phyloP scores from a whole-genome alignment of 2,329 filamentous ascomycete species.

The Talaromyces atroroseus region DNA sequence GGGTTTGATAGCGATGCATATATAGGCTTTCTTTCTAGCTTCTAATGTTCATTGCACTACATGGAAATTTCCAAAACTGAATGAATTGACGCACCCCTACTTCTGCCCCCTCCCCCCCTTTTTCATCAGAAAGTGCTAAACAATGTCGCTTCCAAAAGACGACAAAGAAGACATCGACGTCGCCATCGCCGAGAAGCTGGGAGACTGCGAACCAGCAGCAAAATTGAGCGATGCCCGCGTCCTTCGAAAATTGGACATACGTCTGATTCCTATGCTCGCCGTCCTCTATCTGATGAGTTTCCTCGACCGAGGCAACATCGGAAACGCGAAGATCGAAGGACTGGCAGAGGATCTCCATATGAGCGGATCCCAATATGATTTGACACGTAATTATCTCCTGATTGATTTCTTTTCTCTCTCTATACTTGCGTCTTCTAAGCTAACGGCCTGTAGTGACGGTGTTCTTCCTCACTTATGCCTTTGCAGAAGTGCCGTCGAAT shows the following conservation, averaged over 20 bases:
- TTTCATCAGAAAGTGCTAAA: too few relatives aligned
- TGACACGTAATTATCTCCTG: slow-evolving; percentile 16
- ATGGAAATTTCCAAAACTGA: not conserved
- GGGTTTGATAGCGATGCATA: not conserved
- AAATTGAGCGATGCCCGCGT: not conserved
- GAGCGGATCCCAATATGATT: slow-evolving; percentile 23
- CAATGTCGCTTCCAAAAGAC: not conserved
- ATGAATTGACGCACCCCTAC: too few relatives aligned
- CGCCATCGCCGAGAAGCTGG: not conserved
- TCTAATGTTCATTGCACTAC: not conserved
- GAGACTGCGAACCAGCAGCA: not conserved
- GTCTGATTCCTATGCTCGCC: slow-evolving; percentile 28
- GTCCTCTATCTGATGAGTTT: slow-evolving; percentile 35
- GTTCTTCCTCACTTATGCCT: slow-evolving; percentile 23
- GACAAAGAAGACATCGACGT: not conserved
- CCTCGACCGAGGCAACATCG: slow-evolving; percentile 25
- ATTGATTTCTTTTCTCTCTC: not conserved
- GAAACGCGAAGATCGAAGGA: slow-evolving; percentile 25
- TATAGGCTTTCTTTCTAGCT: not conserved
- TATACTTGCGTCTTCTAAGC: not conserved
- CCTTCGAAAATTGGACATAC: not conserved
- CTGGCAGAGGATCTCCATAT: slow-evolving; percentile 19
- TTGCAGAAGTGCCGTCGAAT: slow-evolving; percentile 22
- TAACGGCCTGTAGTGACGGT: slow-evolving; percentile 16
- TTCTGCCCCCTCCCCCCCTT: too few relatives aligned